Evolutionary conservation across 257 asterid species (phyloP).

Genomic region (Ophiorrhiza pumila): DNA sequence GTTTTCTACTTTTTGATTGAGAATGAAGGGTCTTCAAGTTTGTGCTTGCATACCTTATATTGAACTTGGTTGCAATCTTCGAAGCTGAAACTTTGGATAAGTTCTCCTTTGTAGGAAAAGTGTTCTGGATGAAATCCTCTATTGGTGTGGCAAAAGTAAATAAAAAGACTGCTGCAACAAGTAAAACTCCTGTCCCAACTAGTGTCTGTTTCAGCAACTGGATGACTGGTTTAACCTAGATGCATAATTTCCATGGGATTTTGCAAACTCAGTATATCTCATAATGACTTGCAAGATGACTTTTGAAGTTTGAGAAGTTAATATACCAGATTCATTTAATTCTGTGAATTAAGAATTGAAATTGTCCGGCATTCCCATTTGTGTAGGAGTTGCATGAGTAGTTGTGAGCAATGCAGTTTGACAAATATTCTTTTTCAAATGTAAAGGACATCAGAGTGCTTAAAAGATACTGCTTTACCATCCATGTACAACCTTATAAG

Average conservation of each 20-base stretch:
- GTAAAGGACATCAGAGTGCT: constrained; percentile 6
- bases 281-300: constrained; percentile 8
- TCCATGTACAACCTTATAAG: constrained; percentile 59
- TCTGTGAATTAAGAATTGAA: background rate
- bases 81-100: constrained; percentile 43
- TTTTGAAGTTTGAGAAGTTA: background rate
- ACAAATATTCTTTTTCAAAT: background rate
- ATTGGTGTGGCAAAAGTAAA: constrained; percentile 79
- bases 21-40: background rate
- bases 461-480: constrained; percentile 13
- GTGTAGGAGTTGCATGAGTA: background rate
- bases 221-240: constrained; percentile 84
- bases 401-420: background rate
- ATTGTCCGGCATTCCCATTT: background rate
- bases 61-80: constrained; percentile 39
- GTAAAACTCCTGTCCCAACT: constrained; percentile 79
- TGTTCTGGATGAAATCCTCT: constrained; percentile 54
- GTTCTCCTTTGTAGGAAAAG: constrained; percentile 37
- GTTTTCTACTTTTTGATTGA: background rate
- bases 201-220: constrained; percentile 85
- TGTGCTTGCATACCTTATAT: constrained; percentile 44
- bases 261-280: background rate
- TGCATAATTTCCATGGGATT: constrained; percentile 19
- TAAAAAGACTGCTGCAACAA: constrained; percentile 62
- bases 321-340: background rate